Conservation (phyloP, 2,329 filamentous ascomycete species). For the Aureobasidium sp. region DNA sequence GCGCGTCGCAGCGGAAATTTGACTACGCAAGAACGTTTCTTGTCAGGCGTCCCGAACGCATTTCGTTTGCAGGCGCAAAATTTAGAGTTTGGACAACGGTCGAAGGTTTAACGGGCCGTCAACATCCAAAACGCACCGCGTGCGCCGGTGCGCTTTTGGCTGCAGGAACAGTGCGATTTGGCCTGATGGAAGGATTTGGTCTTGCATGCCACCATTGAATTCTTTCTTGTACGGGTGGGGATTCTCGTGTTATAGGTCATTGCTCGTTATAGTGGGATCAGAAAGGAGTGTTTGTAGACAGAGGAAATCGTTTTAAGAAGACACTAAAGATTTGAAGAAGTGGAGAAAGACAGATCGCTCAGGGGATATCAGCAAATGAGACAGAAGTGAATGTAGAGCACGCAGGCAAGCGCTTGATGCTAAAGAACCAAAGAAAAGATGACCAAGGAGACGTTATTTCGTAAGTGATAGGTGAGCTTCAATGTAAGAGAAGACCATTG, state of each 20-base stretch:
- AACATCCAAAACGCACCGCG: not conserved
- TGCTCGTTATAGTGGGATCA: not conserved
- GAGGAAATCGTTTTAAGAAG: not conserved
- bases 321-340: not conserved
- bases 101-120: conserved; percentile 6
- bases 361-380: not conserved
- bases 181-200: not conserved
- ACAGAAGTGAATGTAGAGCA: not conserved
- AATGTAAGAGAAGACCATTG: not conserved
- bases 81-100: not conserved
- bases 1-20: not conserved
- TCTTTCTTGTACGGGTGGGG: not conserved
- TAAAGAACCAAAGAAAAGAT: too few relatives aligned
- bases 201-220: not conserved
- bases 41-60: conserved; percentile 7
- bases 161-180: not conserved
- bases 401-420: not conserved
- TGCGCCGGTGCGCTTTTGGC: not conserved
- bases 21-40: conserved; percentile 9
- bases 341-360: not conserved
- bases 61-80: not conserved
- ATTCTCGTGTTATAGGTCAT: not conserved
- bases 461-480: not conserved
- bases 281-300: not conserved
- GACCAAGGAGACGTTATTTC: conserved; percentile 10